Base-by-base conservation (phyloP, 148 eudicot species). In the Bassia scoparia region DNA sequence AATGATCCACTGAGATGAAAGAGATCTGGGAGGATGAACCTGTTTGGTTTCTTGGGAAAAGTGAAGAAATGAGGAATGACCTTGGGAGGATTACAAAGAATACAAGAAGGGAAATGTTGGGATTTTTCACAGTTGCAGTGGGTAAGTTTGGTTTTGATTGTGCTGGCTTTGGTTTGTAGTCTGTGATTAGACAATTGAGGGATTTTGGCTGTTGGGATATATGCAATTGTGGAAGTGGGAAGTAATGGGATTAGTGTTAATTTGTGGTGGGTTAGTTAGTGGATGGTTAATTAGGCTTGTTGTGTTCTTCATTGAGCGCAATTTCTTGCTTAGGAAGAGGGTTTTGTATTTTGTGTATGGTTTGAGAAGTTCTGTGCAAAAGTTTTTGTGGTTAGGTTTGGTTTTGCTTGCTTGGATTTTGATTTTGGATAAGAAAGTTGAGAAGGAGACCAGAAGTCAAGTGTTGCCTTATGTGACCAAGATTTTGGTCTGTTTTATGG, bases 41-140 rank as follows among this genome's bases (percentile, higher is more conserved):
- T 0, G 91, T n/a, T n/a, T n/a, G 90, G 49, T 23, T 75, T 2
- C 7, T 91, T 16, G 88, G 82, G 6, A 82, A 68, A 69, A 74
- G 70, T 0, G 82, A 85, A 8, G 92, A 90, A 29, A 44, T 31
- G 98, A 94, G 21, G 98, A 94, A 94, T 13, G 98, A 94, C 41
- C 98, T 91, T 63, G 93, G 88, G 96, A 87, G 5, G 98, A 94
- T 81, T 94, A 18, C 98, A 93, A 91, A 0, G 85, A 91, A n/a
- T 94, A 81, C 49, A 91, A 72, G 62, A 88, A 75, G 75, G 73
- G 84, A 75, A 88, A 82, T n/a, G 72, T 82, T 85, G 29, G 84
- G 84, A 41, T 64, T 76, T 15, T 71, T 84, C 38, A 77, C 89
- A 0, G 63, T 87, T 94, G 56, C 97, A 91, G 43, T 71, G 88